A percentile compares a stretch with the other conserved stretches of the same genome.
Evolutionary conservation across 2,329 filamentous ascomycete species (phyloP).

Genomic region (Chaetomiaceae sp.): DNA sequence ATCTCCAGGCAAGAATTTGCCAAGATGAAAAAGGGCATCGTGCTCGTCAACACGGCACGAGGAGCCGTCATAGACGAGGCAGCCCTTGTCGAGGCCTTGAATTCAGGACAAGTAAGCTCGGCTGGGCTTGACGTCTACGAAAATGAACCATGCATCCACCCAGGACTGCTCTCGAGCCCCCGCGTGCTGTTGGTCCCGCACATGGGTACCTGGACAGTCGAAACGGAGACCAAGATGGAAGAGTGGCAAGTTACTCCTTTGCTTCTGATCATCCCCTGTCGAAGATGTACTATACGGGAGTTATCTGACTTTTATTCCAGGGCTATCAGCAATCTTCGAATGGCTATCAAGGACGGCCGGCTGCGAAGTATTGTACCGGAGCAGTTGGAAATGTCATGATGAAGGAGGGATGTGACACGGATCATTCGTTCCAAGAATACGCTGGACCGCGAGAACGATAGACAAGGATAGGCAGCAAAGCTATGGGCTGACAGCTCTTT

Average conservation of each 20-base stretch:
- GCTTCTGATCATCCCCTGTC: background rate
- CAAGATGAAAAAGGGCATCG: slow-evolving; percentile 72
- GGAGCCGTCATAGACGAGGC: slow-evolving; percentile 79
- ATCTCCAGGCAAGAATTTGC: slow-evolving; percentile 67
- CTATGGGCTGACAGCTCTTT: too few species aligned
- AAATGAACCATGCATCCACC: slow-evolving; percentile 72
- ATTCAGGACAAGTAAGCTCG: slow-evolving; percentile 63
- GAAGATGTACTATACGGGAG: too few species aligned
- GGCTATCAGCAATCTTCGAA: slow-evolving; percentile 65
- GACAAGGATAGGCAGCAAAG: too few species aligned
- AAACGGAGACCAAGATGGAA: slow-evolving; percentile 65
- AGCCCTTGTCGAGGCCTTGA: slow-evolving; percentile 69
- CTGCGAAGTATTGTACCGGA: slow-evolving; percentile 69
- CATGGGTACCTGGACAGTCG: slow-evolving; percentile 79
- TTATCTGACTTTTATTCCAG: background rate
- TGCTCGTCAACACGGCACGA: slow-evolving; percentile 78
- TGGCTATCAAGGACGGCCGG: slow-evolving; percentile 57
- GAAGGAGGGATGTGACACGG: too few species aligned
- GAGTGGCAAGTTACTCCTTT: slow-evolving; percentile 44
- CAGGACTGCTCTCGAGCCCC: slow-evolving; percentile 64
- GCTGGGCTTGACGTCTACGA: slow-evolving; percentile 80
- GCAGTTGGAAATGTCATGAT: slow-evolving; percentile 43
- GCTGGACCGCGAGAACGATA: too few species aligned
- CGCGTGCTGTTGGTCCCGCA: slow-evolving; percentile 74
- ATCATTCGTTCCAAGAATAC: too few species aligned